Evolutionary conservation across 2,329 filamentous ascomycete genomes (phyloP).

Genomic region (Ophiostoma pallidulum): DNA sequence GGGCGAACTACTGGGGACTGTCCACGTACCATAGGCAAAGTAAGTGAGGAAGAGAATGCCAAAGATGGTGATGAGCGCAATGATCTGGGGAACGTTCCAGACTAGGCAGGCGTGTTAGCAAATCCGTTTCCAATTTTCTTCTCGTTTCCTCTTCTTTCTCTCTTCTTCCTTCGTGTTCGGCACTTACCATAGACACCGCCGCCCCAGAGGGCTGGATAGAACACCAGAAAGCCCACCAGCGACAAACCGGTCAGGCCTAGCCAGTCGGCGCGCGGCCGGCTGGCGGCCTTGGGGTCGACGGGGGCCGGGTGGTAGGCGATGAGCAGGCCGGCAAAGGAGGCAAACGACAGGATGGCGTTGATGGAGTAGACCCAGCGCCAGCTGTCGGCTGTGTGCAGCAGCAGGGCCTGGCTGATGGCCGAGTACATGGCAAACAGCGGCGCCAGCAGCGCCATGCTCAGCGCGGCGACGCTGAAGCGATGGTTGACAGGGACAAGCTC

Average conservation of each 20-base stretch:
- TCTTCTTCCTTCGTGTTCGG: too few species aligned
- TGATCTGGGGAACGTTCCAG: not conserved
- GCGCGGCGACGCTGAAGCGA: not conserved
- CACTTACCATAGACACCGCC: too few species aligned
- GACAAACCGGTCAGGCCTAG: not conserved
- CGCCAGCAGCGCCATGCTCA: not conserved
- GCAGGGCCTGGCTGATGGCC: not conserved
- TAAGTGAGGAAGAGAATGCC: not conserved
- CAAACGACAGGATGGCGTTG: not conserved
- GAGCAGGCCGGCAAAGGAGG: not conserved
- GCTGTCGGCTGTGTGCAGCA: not conserved
- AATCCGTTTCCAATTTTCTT: too few species aligned
- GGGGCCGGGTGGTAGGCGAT: not conserved
- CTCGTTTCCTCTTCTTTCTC: too few species aligned
- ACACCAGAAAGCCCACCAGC: too few species aligned
- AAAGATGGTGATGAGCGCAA: not conserved
- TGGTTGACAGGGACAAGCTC: not conserved
- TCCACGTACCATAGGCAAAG: not conserved
- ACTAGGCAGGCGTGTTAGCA: too few species aligned
- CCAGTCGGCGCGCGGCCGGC: not conserved
- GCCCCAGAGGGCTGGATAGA: too few species aligned
- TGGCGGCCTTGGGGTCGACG: not conserved
- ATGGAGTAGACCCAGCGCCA: not conserved
- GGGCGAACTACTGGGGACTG: too few species aligned
- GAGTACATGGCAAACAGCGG: not conserved